Base-by-base conservation (phyloP, 2,329 filamentous ascomycete species). In the Huntiella moniliformis region DNA sequence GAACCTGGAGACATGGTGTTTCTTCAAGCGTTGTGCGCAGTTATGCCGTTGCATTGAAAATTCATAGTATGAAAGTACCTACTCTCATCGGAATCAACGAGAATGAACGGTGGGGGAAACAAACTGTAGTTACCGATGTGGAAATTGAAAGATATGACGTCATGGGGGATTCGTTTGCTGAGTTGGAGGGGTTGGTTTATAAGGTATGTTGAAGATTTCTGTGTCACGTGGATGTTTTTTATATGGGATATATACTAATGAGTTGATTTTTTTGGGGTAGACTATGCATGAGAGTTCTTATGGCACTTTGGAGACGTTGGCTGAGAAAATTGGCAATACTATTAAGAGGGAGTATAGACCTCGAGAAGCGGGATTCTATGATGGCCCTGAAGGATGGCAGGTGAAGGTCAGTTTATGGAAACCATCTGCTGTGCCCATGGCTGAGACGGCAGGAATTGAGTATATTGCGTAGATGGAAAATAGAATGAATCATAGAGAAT, bases 31-130 rank as follows among this genome's bases (percentile, higher is more conserved):
- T 50, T 3, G 48, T 57, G 43, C 52, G 52, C 3, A 53, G 53
- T 22, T 57, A 59, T 15, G 59, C 55, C 10, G 22, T 56, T 53
- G 46, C 56, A 35, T 56, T 81, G 39, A 63, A 65, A 34, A 57
- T 84, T 6, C 66, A 68, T 40, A 67, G 70, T 15, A 57, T 86
- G 43, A 67, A 67, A 34, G 66, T 84, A 7, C 77, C 80, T 18
- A 76, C 74, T 31, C 58, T 87, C 42, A 73, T 87, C 40, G 82
- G 82, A 1, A 71, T 87, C 22, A 85, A 87, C 54, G 58, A 64
- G 16, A 80, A 85, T 54, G 82, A 87, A 66, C 65, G 82, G 51
- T 52, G 61, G 33, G 69, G 67, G 3, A 80, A 74, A 60, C 81
- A 86, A 61, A 68, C 79, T 44, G 68, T 84, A 1, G 61, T 79